Evolutionary conservation across 805 yeast species (phyloP).

Genomic region (Lachancea dasiensis): DNA sequence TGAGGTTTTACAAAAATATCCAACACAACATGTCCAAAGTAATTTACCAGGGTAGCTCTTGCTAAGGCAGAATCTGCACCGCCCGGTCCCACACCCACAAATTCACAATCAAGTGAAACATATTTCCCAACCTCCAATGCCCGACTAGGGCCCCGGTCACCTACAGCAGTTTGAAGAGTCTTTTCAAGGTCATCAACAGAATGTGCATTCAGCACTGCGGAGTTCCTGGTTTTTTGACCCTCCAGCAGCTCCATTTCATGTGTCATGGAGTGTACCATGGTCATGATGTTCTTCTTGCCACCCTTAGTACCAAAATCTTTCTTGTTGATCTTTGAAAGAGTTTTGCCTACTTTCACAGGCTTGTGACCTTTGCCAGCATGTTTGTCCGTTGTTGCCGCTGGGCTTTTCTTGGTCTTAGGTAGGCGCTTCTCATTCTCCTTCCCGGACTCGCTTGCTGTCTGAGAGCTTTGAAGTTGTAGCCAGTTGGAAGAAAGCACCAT

Average conservation of each 20-base stretch:
- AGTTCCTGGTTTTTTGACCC: conserved; percentile 9
- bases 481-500: conserved; percentile 36
- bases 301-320: conserved; percentile 2
- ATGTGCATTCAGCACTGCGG: conserved; percentile 12
- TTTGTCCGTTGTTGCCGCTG: background rate
- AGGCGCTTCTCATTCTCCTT: background rate
- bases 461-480: conserved; percentile 24
- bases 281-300: conserved; percentile 21
- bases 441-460: background rate
- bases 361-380: background rate
- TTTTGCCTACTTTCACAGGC: background rate
- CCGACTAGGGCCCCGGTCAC: conserved; percentile 12
- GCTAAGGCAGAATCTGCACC: conserved; percentile 72
- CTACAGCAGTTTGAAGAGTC: background rate
- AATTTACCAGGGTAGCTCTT: conserved; percentile 82
- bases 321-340: background rate
- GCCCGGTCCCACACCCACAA: conserved; percentile 82
- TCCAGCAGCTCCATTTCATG: conserved; percentile 23
- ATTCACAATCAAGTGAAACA: conserved; percentile 86
- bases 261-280: conserved; percentile 30
- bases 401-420: background rate
- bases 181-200: conserved; percentile 2
- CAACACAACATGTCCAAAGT: conserved; percentile 61
- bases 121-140: conserved; percentile 59
- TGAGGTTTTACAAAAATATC: conserved; percentile 74